These are phyloP conservation scores for Pythium folliculosum DNA, from an alignment of 352 stramenopile genomes.

Conservation along the genomic window DNA sequence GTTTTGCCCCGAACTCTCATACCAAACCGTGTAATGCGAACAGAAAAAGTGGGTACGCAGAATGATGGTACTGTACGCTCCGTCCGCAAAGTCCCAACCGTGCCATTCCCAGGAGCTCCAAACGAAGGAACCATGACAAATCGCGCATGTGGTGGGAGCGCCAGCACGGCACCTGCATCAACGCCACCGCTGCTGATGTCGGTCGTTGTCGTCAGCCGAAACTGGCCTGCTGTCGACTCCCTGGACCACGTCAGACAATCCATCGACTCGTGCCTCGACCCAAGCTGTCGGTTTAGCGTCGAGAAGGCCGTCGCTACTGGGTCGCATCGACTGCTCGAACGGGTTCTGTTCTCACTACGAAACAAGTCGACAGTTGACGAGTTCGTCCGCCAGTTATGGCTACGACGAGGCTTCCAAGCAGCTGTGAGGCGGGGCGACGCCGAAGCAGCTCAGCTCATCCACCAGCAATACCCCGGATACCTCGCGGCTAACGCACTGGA, in stretches of 20 bases:
- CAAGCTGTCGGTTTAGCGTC: background rate
- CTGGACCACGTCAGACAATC: constrained; percentile 8
- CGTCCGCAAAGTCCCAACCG: no score
- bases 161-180: no score
- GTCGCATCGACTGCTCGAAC: constrained; percentile 4
- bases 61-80: no score
- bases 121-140: background rate
- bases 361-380: background rate
- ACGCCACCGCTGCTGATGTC: constrained; percentile 5
- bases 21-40: no score
- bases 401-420: background rate
- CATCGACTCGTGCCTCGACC: constrained; percentile 14
- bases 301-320: constrained; percentile 1
- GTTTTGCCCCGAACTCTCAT: background rate
- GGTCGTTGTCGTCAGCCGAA: background rate
- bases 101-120: no score
- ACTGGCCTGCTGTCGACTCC: background rate
- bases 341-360: background rate
- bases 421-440: background rate
- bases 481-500: constrained; percentile 1
- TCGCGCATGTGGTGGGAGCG: background rate
- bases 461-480: background rate
- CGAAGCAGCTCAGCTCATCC: background rate
- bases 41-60: background rate
- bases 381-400: constrained; percentile 11